Evolutionary conservation across 371 early-diverging fungal genomes (phyloP).

Genomic region (Syncephalastrum monosporum): DNA sequence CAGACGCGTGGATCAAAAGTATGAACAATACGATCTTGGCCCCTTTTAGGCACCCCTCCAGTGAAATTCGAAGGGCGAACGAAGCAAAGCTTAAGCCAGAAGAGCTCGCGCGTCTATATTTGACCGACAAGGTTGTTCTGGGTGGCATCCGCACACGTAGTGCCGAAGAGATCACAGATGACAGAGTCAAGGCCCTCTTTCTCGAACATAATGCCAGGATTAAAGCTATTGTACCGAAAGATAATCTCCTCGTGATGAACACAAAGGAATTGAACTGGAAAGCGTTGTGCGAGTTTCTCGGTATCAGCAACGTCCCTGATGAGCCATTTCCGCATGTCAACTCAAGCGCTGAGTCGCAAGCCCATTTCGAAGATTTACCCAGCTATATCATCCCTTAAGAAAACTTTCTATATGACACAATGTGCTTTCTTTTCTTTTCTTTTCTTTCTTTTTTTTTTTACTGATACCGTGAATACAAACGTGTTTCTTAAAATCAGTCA

Average conservation of each 20-base stretch:
- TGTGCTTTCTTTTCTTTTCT: too few species aligned
- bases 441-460: too few species aligned
- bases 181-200: conserved; percentile 20
- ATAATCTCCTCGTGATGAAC: conserved; percentile 20
- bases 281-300: conserved; percentile 11
- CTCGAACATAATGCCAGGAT: conserved; percentile 25
- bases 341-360: background rate
- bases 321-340: conserved; percentile 13
- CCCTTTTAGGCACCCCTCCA: too few species aligned
- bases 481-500: too few species aligned
- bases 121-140: conserved; percentile 12
- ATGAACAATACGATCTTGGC: conserved; percentile 25
- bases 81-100: too few species aligned
- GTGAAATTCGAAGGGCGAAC: background rate
- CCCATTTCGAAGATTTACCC: too few species aligned
- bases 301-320: conserved; percentile 7
- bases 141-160: conserved; percentile 15
- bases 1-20: conserved; percentile 35
- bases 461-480: too few species aligned
- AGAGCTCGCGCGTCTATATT: too few species aligned
- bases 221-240: conserved; percentile 21
- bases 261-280: conserved; percentile 25
- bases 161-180: conserved; percentile 12
- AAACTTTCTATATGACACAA: too few species aligned
- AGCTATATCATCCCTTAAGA: too few species aligned